Evolutionary conservation across 2,329 filamentous ascomycete genomes (phyloP).

Genomic region (Pseudofabraea citricarpa): DNA sequence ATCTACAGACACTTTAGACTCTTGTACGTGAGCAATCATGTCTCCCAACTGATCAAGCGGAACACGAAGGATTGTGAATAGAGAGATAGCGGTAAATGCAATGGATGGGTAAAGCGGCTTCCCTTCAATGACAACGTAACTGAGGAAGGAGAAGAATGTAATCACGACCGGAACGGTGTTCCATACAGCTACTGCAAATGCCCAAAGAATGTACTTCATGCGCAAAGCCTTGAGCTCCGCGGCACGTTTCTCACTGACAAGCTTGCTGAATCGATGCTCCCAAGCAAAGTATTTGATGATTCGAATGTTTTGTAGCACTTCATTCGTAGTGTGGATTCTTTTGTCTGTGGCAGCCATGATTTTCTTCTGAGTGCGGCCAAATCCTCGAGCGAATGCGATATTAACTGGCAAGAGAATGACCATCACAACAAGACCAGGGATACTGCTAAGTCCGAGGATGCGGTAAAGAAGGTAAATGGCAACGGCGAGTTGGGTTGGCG

Average conservation of each 20-base stretch:
- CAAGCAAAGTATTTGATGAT: slow-evolving; percentile 99
- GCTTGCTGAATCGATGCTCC: slow-evolving; percentile 84
- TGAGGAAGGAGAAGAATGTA: slow-evolving; percentile 91
- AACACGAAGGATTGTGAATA: slow-evolving; percentile 90
- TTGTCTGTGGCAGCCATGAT: slow-evolving; percentile 94
- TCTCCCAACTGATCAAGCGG: slow-evolving; percentile 94
- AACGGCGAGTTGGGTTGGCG: slow-evolving; percentile 81
- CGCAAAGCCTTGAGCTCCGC: slow-evolving; percentile 75
- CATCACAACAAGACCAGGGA: slow-evolving; percentile 92
- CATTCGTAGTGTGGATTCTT: slow-evolving; percentile 93
- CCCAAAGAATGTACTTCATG: slow-evolving; percentile 85
- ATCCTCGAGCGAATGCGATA: slow-evolving; percentile 79
- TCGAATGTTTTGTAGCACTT: slow-evolving; percentile 92
- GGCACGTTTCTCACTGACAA: slow-evolving; percentile 83
- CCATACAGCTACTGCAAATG: slow-evolving; percentile 88
- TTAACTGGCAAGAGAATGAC: slow-evolving; percentile 83
- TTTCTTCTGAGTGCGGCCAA: slow-evolving; percentile 79
- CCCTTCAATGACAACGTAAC: slow-evolving; percentile 86
- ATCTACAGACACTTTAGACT: slow-evolving; percentile 94
- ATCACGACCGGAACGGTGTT: slow-evolving; percentile 93
- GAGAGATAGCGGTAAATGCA: slow-evolving; percentile 91
- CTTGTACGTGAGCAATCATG: slow-evolving; percentile 97
- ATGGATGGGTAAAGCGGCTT: slow-evolving; percentile 88
- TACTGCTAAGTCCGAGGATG: slow-evolving; percentile 87
- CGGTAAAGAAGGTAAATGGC: slow-evolving; percentile 79